Conservation (phyloP, 2,329 filamentous ascomycete species). For the Colletotrichum liaoningense region DNA sequence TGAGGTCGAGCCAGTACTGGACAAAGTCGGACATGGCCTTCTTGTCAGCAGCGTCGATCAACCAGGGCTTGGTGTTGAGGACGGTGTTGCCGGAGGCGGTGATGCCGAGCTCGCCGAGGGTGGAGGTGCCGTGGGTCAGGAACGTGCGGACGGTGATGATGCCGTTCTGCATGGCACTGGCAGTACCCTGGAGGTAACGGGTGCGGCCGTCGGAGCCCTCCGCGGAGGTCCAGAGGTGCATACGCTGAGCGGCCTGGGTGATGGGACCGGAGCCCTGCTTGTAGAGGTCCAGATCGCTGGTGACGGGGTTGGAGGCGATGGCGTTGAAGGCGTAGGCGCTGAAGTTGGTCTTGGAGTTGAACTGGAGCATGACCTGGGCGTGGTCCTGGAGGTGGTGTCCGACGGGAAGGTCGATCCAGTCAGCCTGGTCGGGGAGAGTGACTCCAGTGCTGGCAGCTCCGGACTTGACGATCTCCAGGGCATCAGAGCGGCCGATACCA, state of each 20-base stretch:
- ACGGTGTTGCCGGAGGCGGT: constrained; percentile 38
- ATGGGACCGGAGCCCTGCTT: constrained; percentile 39
- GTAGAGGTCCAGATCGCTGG: constrained; percentile 37
- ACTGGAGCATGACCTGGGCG: constrained; percentile 42
- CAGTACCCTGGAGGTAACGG: constrained; percentile 41
- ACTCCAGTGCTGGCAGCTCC: constrained; percentile 45
- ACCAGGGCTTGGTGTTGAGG: constrained; percentile 38
- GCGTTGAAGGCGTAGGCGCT: constrained; percentile 34
- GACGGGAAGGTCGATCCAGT: constrained; percentile 70
- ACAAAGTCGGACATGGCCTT: constrained; percentile 35
- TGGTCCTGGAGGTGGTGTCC: constrained; percentile 70
- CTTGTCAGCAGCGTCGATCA: constrained; percentile 39
- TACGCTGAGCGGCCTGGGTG: constrained; percentile 39
- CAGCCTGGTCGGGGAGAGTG: constrained; percentile 59
- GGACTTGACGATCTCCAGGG: constrained; percentile 36
- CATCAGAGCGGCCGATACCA: constrained; percentile 38
- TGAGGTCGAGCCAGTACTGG: constrained; percentile 34
- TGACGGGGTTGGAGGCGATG: constrained; percentile 29
- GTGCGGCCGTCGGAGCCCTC: constrained; percentile 39
- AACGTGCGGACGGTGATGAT: constrained; percentile 38
- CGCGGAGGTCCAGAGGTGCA: constrained; percentile 40
- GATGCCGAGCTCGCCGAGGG: constrained; percentile 40
- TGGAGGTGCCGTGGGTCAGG: constrained; percentile 41
- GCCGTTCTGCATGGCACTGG: constrained; percentile 34
- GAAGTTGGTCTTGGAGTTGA: constrained; percentile 36